phyloP scores from a whole-genome alignment of 1,139 yeast species.

The Saccharomyces hybrid region DNA sequence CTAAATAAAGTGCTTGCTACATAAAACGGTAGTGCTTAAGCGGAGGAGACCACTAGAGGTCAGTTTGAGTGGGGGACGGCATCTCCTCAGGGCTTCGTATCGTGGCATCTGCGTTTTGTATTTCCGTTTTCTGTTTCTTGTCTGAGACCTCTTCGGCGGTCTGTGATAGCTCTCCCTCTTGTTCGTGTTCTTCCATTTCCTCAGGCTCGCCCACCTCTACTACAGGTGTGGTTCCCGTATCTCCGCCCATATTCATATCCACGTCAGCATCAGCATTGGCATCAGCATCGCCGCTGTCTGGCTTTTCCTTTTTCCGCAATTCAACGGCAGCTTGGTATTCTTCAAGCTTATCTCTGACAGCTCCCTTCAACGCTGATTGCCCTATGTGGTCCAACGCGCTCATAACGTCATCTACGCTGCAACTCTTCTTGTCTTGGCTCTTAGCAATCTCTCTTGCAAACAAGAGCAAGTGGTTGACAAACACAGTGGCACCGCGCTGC shows the following conservation, averaged over 20 bases:
- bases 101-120: background rate
- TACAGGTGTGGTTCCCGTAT: conserved; percentile 6
- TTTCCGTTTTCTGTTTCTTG: conserved; percentile 9
- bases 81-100: background rate
- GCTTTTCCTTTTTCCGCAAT: conserved; percentile 16
- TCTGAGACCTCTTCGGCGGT: background rate
- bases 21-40: background rate
- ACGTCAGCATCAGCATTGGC: conserved; percentile 17
- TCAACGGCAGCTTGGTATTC: conserved; percentile 27
- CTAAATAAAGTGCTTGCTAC: background rate
- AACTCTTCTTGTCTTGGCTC: conserved; percentile 48
- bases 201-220: conserved; percentile 7
- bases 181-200: conserved; percentile 1
- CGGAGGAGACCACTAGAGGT: background rate
- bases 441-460: conserved; percentile 53
- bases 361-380: conserved; percentile 36
- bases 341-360: conserved; percentile 26
- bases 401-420: conserved; percentile 58
- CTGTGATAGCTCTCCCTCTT: background rate
- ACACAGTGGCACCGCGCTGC: conserved; percentile 66
- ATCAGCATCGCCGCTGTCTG: conserved; percentile 16
- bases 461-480: conserved; percentile 58
- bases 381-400: conserved; percentile 51
- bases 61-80: background rate
- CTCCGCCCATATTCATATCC: conserved; percentile 10